Base-by-base conservation (phyloP, 495 filamentous ascomycete species). In the Lophium mytilinum region DNA sequence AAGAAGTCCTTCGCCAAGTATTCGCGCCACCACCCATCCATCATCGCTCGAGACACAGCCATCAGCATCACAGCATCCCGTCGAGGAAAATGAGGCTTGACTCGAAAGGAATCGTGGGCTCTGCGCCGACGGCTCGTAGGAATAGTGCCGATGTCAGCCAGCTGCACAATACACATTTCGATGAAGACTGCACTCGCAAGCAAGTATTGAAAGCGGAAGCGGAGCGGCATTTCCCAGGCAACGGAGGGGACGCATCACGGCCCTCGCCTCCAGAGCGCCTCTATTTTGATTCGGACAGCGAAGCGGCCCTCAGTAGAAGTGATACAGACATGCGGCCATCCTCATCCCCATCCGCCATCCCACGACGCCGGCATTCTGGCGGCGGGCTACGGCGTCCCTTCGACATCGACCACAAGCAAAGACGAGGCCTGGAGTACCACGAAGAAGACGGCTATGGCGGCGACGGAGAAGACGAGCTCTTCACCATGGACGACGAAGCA, bases 1-100 rank as follows among this genome's bases (percentile, higher is more conserved):
- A 95, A 64, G 87, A 96, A 67, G 92, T 98, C 17, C 83, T 98
- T 52, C 84, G 90, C 53, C 93, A 97, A 67, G 93, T 95, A 0
- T 98, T 98, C 70, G 78, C 87, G 40, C 89, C 89, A 34, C 85
- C 90, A 51, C 82, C 86, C 2, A 85, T 95, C 52, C 82, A 86
- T 67, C 81, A 83, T 55, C 75, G 78, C 34, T 77, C 80, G 41
- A 57, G 78, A 53, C 83, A 85, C 58, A 76, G 78, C 35, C 77
- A 81, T 9, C 82, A 85, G 24, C 83, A 85, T 64, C 74, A 83
- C 33, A 75, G 76, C 30, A 36, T 30, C n/a, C 45, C 52, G 15
- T 60, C 63, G 12, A 42, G 58, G 34, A 60, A 52, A 53, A 30
- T 57, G 14, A 33, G 56, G 17, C 21, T 48, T 6, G 63, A 66